Base-by-base conservation (phyloP, 768 basidiomycete species). In the Boletus insuetus region DNA sequence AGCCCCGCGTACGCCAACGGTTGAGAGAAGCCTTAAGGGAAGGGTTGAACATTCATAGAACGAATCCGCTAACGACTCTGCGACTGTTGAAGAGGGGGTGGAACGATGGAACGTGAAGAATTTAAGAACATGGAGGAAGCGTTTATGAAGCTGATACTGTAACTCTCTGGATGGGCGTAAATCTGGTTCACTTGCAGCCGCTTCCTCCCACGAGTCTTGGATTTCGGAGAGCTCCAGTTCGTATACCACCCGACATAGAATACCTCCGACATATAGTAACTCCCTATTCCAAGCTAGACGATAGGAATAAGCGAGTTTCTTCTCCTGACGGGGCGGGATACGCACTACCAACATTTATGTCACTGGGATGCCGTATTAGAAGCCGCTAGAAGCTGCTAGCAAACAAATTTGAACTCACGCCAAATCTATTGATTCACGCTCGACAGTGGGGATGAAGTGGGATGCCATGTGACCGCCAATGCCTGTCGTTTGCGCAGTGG, bases 211-310 rank as follows among this genome's bases (percentile, higher is more conserved):
- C 8, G 12, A 32, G 1, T 13, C 64, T 45, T 77, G 75, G 54
- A 94, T 75, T 34, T 75, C 74, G 4, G 70, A 74, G 57, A 97
- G 73, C 70, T 97, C 93, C 29, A 84, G 71, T 62, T 97, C 93
- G 61, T 96, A 98, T 0, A 91, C 88, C 10, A 82, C 73, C 13
- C 94, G 86, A 51, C 86, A 78, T 22, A 96, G 78, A 56, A 89
- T 83, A 3, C 94, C 95, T 7, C 91, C 92, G 16, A 93, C 78
- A 62, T 82, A 86, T 6, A 98, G 76, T 4, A 97, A 77, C 63
- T 97, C 95, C 60, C 79, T 83, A 64, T 98, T 98, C 94, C 92
- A 95, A 7, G 85, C 88, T 89, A 20, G 9, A 14, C 5, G 24
- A 24, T 12, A 22, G 40, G 10, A 8, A n/a, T 26, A n/a, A 2